These are phyloP conservation scores for Phytophthora megakarya DNA, from an alignment of 352 stramenopile species.

Conservation along the genomic window DNA sequence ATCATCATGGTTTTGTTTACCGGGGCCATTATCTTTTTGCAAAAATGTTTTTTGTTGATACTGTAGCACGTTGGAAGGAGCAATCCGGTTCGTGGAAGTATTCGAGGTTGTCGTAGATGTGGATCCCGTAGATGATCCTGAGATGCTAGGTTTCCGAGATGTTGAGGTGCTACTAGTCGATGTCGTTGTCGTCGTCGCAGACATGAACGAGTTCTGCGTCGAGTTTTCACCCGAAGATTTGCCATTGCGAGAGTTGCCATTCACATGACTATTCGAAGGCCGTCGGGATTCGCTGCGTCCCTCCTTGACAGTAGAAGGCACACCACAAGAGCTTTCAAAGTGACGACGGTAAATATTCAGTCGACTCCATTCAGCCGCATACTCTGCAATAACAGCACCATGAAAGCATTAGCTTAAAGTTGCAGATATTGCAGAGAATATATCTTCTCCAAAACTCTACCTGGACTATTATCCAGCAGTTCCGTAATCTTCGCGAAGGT, in stretches of 20 bases:
- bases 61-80: constrained; percentile 52
- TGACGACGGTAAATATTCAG: constrained; percentile 80
- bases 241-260: constrained; percentile 17
- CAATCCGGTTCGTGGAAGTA: constrained; percentile 14
- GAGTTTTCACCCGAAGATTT: constrained; percentile 20
- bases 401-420: background rate
- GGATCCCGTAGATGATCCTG: constrained; percentile 5
- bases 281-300: constrained; percentile 27
- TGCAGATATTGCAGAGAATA: constrained; percentile 4
- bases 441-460: constrained; percentile 24
- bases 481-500: constrained; percentile 69
- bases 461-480: constrained; percentile 63
- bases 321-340: constrained; percentile 78
- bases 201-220: constrained; percentile 29
- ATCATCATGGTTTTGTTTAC: constrained; percentile 52
- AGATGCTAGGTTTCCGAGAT: constrained; percentile 23
- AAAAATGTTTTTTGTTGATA: constrained; percentile 84
- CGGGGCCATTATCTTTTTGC: constrained; percentile 43
- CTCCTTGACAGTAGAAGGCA: constrained; percentile 57
- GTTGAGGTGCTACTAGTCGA: constrained; percentile 19
- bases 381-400: too few species aligned
- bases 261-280: constrained; percentile 10
- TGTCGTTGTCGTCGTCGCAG: constrained; percentile 21
- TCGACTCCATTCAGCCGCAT: constrained; percentile 69
- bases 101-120: constrained; percentile 25